Evolutionary conservation across 2,329 filamentous ascomycete species (phyloP), one percentile per base, ranked within the genome.

Genomic region (Nemania abortiva): DNA sequence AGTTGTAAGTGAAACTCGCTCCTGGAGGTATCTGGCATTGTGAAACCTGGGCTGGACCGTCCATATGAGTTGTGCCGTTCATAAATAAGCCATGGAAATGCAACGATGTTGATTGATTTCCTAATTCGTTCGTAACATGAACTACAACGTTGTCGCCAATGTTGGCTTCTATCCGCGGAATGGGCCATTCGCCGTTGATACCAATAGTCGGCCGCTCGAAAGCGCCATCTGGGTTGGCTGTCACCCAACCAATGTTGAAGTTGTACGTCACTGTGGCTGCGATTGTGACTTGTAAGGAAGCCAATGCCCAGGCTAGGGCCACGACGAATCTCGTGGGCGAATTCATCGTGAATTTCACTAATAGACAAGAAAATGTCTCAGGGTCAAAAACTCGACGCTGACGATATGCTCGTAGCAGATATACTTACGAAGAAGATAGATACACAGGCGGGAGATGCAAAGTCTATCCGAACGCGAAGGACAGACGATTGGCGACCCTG

Each of bases 141-240:
- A 91, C 81, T 67, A 91, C 76, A 59, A 91, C 72, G 24, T 82
- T 84, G 76, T 93, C 91, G 66, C 90, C 90, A 58, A 89, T 82
- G 56, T 85, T 85, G 45, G 87, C 90, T 60, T 87, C 84, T 65
- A 94, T 90, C 29, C 81, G 79, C 0, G 93, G 92, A 61, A 92
- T 86, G 1, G 92, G 93, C 91, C 92, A 94, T 81, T 90, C 79
- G 4, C 88, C 88, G 75, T 96, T 95, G 81, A 96, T 91, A 54
- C 91, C 92, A 76, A 95, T 92, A 3, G 88, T 87, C n/a, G 89
- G 85, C 37, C 92, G 86, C 47, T 87, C 83, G 68, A 86, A 85
- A 7, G 85, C 82, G 24, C 89, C 90, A 81, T 95, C 92, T 0
- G 92, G 93, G 74, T 92, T 91, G 39, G 90, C 88, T 50, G 81